Evolutionary conservation across 345 rosid genomes (phyloP).

Genomic region (Lagerstroemia speciosa): DNA sequence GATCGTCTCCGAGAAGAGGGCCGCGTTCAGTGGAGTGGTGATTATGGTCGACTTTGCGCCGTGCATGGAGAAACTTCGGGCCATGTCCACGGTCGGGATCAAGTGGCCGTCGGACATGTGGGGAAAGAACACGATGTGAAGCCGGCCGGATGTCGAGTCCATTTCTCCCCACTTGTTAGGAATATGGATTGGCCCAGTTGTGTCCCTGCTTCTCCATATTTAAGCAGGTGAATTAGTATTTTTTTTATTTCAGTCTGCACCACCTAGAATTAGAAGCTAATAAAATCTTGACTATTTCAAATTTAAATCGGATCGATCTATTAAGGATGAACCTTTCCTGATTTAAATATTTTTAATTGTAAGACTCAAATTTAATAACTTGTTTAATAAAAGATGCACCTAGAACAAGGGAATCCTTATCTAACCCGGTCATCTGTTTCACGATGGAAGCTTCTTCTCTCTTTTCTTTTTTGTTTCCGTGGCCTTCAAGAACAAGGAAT

Average conservation of each 20-base stretch:
- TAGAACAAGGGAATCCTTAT: too few relatives aligned
- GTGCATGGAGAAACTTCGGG: conserved; percentile 19
- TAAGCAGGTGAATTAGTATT: not conserved
- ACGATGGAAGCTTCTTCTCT: too few relatives aligned
- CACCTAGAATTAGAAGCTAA: too few relatives aligned
- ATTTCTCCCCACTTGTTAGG: not conserved
- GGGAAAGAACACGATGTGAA: conserved; percentile 27
- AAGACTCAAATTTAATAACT: too few relatives aligned
- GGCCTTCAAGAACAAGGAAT: not conserved
- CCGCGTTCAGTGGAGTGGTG: conserved; percentile 22
- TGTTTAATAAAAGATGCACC: too few relatives aligned
- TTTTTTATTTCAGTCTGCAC: too few relatives aligned
- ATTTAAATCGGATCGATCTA: too few relatives aligned
- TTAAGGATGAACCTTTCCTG: too few relatives aligned
- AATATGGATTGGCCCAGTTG: too few relatives aligned
- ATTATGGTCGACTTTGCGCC: conserved; percentile 24
- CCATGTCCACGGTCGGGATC: conserved; percentile 26
- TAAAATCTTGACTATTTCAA: too few relatives aligned
- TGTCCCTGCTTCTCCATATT: not conserved
- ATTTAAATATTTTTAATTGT: too few relatives aligned
- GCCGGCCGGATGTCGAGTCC: not conserved
- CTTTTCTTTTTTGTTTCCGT: not conserved
- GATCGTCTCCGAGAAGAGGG: not conserved
- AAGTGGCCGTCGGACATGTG: conserved; percentile 28
- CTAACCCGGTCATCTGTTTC: not conserved